Percentiles rank a stretch among this genome's conserved stretches.
phyloP scores from a whole-genome alignment of 345 rosid genomes.

The Eutrema japonicum region DNA sequence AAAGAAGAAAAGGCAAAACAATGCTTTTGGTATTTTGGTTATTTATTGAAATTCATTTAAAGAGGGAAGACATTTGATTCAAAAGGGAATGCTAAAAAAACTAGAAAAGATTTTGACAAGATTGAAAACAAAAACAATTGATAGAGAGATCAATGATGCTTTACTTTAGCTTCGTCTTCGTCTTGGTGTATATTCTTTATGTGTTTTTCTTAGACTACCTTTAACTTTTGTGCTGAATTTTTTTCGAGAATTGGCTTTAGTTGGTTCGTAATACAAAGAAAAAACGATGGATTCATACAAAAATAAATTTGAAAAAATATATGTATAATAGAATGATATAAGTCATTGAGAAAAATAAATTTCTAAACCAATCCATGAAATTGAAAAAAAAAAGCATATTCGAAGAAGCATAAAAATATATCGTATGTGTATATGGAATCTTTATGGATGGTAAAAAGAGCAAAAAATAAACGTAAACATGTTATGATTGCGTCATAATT shows the following conservation, averaged over 20 bases:
- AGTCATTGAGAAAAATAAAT: no score
- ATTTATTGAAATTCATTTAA: background rate
- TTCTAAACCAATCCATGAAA: background rate
- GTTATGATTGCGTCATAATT: background rate
- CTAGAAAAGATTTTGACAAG: conserved; percentile 28
- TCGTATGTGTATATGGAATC: background rate
- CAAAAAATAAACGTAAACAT: conserved; percentile 3
- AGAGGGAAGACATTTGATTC: conserved; percentile 25
- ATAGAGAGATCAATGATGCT: conserved; percentile 32
- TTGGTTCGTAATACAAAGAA: conserved; percentile 5
- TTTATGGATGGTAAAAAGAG: conserved; percentile 20
- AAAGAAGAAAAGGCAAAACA: conserved; percentile 39
- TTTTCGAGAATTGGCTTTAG: conserved; percentile 1
- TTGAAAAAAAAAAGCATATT: background rate
- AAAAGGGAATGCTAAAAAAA: conserved; percentile 28
- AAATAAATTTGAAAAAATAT: background rate
- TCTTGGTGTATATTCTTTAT: conserved; percentile 36
- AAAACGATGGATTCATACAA: background rate
- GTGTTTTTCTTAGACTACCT: conserved; percentile 26
- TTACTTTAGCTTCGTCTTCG: conserved; percentile 32
- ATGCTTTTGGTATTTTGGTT: conserved; percentile 23
- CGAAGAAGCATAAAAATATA: background rate
- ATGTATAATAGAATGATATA: no score
- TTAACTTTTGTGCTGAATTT: conserved; percentile 21
- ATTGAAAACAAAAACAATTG: conserved; percentile 12